Percentiles rank a stretch among this genome's conserved stretches.
Evolutionary conservation across 768 basidiomycete genomes (phyloP).

Genomic region (Macrocybe gigantea): DNA sequence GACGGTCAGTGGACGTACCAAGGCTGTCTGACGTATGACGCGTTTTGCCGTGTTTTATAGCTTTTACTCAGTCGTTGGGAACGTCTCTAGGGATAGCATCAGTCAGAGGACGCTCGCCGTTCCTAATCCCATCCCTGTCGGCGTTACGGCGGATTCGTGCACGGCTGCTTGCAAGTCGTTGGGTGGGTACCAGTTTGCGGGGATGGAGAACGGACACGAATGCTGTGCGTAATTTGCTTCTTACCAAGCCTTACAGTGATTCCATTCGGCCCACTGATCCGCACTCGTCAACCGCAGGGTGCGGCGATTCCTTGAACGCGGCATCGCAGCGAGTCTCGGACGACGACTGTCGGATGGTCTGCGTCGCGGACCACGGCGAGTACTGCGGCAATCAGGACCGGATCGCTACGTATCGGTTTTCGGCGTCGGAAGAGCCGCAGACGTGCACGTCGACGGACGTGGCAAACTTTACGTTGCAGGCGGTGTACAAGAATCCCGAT

Average conservation of each 20-base stretch:
- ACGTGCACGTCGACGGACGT: slow-evolving; percentile 24
- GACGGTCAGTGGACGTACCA: slow-evolving; percentile 46
- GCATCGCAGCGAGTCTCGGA: slow-evolving; percentile 32
- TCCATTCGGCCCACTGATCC: too few species aligned
- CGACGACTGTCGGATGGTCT: slow-evolving; percentile 35
- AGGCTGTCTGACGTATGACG: slow-evolving; percentile 57
- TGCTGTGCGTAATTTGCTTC: slow-evolving; percentile 34
- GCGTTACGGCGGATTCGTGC: slow-evolving; percentile 44
- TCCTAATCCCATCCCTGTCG: slow-evolving; percentile 34
- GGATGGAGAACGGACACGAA: slow-evolving; percentile 40
- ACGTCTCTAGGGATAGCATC: slow-evolving; percentile 23
- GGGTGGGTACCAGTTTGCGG: slow-evolving; percentile 32
- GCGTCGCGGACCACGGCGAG: slow-evolving; percentile 27
- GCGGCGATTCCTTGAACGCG: slow-evolving; percentile 26
- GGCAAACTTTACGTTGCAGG: slow-evolving; percentile 31
- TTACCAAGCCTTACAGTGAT: not conserved
- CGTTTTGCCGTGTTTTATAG: not conserved
- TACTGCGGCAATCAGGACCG: slow-evolving; percentile 36
- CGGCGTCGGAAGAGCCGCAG: slow-evolving; percentile 16
- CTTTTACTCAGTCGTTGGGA: not conserved
- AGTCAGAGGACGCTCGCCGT: slow-evolving; percentile 25
- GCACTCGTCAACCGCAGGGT: slow-evolving; percentile 21
- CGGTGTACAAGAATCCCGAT: slow-evolving; percentile 29
- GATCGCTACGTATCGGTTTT: slow-evolving; percentile 29
- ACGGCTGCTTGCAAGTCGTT: slow-evolving; percentile 39